Conservation (phyloP, 352 stramenopile genomes). For the Phytopythium delawarense region DNA sequence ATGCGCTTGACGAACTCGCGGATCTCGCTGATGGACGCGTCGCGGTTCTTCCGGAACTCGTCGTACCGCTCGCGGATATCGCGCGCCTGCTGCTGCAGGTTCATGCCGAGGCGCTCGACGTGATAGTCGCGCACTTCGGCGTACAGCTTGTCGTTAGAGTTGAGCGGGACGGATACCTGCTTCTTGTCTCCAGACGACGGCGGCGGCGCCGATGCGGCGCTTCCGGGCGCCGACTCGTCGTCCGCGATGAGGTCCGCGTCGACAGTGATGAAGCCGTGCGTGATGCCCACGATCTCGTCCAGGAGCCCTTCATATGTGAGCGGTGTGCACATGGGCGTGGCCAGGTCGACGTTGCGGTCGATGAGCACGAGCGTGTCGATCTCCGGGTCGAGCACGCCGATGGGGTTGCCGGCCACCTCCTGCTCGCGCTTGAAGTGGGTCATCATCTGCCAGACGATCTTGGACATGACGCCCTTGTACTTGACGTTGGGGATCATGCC, state of each 20-base stretch:
- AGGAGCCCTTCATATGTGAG: slow-evolving; percentile 97
- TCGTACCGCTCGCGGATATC: slow-evolving; percentile 93
- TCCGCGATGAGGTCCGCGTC: slow-evolving; percentile 75
- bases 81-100: slow-evolving; percentile 95
- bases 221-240: slow-evolving; percentile 38
- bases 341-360: slow-evolving; percentile 93
- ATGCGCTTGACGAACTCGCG: slow-evolving; percentile 99
- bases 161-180: slow-evolving; percentile 91
- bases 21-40: slow-evolving; percentile 97
- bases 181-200: slow-evolving; percentile 29
- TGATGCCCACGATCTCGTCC: slow-evolving; percentile 95
- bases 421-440: slow-evolving; percentile 91
- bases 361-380: slow-evolving; percentile 95
- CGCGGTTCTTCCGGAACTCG: slow-evolving; percentile 93
- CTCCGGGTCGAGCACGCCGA: slow-evolving; percentile 75
- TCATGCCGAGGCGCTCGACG: slow-evolving; percentile 94
- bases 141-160: slow-evolving; percentile 96
- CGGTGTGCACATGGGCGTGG: slow-evolving; percentile 94
- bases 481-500: slow-evolving; percentile 93
- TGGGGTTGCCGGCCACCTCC: slow-evolving; percentile 71
- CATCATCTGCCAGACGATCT: slow-evolving; percentile 91
- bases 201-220: slow-evolving; percentile 7
- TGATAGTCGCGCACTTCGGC: slow-evolving; percentile 95
- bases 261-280: slow-evolving; percentile 85
- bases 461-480: slow-evolving; percentile 89